Conservation (phyloP, 2,329 filamentous ascomycete species). For the Colletotrichum navitas region DNA sequence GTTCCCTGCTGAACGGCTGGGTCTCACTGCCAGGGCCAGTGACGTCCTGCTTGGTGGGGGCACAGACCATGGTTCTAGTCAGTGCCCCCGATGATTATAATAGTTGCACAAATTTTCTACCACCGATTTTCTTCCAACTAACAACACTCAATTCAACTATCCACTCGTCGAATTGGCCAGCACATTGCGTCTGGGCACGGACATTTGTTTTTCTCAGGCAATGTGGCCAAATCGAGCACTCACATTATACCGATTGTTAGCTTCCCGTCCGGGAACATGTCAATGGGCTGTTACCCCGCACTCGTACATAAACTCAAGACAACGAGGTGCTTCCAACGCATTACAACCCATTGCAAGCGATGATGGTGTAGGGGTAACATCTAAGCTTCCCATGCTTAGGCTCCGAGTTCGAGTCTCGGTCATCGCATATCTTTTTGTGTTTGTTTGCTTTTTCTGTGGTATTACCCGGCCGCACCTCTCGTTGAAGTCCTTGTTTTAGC, state of each 20-base stretch:
- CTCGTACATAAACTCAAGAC: not conserved
- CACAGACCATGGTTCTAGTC: constrained; percentile 4
- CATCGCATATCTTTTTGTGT: constrained; percentile 4
- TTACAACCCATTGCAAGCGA: not conserved
- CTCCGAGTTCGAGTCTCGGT: constrained; percentile 39
- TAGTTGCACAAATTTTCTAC: not conserved
- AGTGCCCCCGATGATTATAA: no score
- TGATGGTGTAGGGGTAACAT: constrained; percentile 41
- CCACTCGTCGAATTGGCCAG: not conserved
- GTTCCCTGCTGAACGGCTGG: constrained; percentile 1
- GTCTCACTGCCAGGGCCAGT: not conserved
- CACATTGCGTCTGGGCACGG: not conserved
- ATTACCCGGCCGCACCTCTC: not conserved
- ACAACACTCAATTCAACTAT: not conserved
- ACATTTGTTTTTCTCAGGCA: not conserved
- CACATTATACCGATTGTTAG: not conserved
- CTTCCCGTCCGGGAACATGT: not conserved
- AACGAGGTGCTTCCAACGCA: rapidly evolving
- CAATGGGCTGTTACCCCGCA: not conserved
- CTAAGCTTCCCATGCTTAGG: constrained; percentile 39
- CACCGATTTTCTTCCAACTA: not conserved
- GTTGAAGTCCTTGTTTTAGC: not conserved
- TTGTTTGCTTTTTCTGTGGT: not conserved
- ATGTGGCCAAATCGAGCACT: not conserved
- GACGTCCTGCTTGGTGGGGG: not conserved